phyloP scores from a whole-genome alignment of 2,329 filamentous ascomycete species.

The Pseudogymnoascus sp. region DNA sequence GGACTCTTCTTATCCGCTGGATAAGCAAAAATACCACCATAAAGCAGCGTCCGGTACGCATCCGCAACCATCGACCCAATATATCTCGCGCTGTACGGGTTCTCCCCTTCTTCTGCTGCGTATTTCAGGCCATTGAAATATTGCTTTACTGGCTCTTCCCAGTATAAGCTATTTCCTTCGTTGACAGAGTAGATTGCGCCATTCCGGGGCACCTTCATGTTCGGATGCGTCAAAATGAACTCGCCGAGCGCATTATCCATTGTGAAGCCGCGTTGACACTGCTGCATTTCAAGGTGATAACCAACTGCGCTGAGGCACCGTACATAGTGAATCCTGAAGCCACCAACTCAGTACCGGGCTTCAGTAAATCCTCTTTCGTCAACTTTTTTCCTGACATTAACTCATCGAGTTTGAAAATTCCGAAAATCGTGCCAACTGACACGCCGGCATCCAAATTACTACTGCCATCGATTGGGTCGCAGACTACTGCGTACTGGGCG shows the following conservation, averaged over 20 bases:
- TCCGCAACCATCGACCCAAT: constrained; percentile 98
- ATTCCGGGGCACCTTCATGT: constrained; percentile 79
- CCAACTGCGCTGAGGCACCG: constrained; percentile 89
- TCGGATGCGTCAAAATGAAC: constrained; percentile 94
- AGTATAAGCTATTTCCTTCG: constrained; percentile 96
- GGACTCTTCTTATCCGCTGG: constrained; percentile 96
- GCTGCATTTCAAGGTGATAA: constrained; percentile 92
- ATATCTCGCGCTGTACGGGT: constrained; percentile 91
- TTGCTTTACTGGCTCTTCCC: constrained; percentile 77
- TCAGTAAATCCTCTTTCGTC: constrained; percentile 77
- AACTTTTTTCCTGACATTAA: constrained; percentile 48
- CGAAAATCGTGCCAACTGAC: constrained; percentile 96
- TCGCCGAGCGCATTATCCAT: constrained; percentile 94
- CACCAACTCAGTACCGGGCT: constrained; percentile 82
- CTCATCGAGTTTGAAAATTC: constrained; percentile 68
- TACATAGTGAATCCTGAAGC: constrained; percentile 99
- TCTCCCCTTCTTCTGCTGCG: constrained; percentile 60
- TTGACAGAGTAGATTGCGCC: constrained; percentile 95
- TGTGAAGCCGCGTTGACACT: constrained; percentile 94
- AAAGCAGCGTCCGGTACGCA: constrained; percentile 89
- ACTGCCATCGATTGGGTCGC: constrained; percentile 95
- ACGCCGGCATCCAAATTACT: constrained; percentile 98
- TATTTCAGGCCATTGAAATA: constrained; percentile 89
- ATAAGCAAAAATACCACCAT: constrained; percentile 96
- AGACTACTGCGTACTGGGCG: constrained; percentile 84